Evolutionary conservation across 352 stramenopile genomes (phyloP).

Genomic region (Pythium myriotylum): DNA sequence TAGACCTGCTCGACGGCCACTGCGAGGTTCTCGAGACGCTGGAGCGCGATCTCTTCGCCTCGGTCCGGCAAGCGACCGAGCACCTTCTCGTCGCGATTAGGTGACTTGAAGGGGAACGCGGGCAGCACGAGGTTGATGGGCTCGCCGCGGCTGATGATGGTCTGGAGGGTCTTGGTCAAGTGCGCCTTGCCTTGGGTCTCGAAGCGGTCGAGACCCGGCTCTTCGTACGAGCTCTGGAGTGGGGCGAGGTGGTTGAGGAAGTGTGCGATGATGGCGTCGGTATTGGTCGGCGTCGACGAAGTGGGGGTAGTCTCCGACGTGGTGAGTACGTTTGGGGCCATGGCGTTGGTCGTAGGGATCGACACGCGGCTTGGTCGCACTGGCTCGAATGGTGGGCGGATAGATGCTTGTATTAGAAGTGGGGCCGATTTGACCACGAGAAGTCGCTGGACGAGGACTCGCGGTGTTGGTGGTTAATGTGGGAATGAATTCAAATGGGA

Average conservation of each 20-base stretch:
- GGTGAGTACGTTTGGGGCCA: too few relatives aligned
- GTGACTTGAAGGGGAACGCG: constrained; percentile 21
- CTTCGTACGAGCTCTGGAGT: constrained; percentile 5
- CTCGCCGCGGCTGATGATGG: neutral
- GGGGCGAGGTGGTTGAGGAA: constrained; percentile 1
- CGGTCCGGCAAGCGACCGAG: constrained; percentile 17
- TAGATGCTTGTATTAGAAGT: too few relatives aligned
- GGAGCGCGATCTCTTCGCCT: constrained; percentile 16
- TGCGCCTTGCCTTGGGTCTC: constrained; percentile 6
- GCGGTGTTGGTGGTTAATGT: too few relatives aligned
- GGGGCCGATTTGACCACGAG: too few relatives aligned
- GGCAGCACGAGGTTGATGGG: constrained; percentile 20
- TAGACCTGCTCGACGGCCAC: constrained; percentile 6
- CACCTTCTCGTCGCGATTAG: constrained; percentile 10
- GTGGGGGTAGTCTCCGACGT: neutral
- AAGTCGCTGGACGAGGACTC: too few relatives aligned
- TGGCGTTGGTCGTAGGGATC: too few relatives aligned
- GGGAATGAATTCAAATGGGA: too few relatives aligned
- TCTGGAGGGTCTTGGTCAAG: neutral
- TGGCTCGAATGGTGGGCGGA: too few relatives aligned
- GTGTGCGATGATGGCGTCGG: neutral
- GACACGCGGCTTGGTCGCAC: too few relatives aligned
- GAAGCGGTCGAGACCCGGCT: constrained; percentile 10
- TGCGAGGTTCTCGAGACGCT: constrained; percentile 15
- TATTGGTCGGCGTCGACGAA: too few relatives aligned